These are phyloP conservation scores for Ustilaginoidea virens DNA, from an alignment of 2,329 filamentous ascomycete species.

Conservation along the genomic window DNA sequence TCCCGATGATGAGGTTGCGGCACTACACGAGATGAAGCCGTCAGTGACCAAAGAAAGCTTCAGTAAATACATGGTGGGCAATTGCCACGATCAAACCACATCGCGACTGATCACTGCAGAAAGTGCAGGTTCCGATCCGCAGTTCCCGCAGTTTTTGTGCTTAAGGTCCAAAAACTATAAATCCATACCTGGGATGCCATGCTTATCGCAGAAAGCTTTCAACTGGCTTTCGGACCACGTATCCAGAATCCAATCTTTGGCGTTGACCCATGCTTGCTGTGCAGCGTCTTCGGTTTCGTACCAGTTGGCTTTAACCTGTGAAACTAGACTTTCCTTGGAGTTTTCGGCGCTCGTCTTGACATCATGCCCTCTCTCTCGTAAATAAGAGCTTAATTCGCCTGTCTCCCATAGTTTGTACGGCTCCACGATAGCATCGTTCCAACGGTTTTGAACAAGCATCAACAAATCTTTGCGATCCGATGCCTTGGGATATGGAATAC, in stretches of 20 bases:
- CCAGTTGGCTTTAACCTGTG: slow-evolving; percentile 59
- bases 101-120: no score
- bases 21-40: slow-evolving; percentile 30
- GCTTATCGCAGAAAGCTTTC: slow-evolving; percentile 81
- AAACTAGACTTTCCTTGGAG: slow-evolving; percentile 52
- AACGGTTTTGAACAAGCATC: slow-evolving; percentile 75
- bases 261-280: slow-evolving; percentile 52
- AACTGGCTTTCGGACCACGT: slow-evolving; percentile 90
- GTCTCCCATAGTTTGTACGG: slow-evolving; percentile 69
- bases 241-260: slow-evolving; percentile 88
- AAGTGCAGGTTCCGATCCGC: no score
- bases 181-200: slow-evolving; percentile 54
- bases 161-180: no score
- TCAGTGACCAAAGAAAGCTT: no score
- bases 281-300: slow-evolving; percentile 66
- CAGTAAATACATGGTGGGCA: no score
- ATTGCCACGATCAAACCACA: no score
- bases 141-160: no score
- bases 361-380: slow-evolving; percentile 56
- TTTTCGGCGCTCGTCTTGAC: slow-evolving; percentile 49
- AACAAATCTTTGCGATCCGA: slow-evolving; percentile 93
- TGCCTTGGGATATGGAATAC: slow-evolving; percentile 77
- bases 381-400: slow-evolving; percentile 49
- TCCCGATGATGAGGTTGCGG: slow-evolving; percentile 82
- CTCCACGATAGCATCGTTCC: slow-evolving; percentile 59